Evolutionary conservation across 78 protist species (phyloP).

Genomic region (Thecamonas trahens): DNA sequence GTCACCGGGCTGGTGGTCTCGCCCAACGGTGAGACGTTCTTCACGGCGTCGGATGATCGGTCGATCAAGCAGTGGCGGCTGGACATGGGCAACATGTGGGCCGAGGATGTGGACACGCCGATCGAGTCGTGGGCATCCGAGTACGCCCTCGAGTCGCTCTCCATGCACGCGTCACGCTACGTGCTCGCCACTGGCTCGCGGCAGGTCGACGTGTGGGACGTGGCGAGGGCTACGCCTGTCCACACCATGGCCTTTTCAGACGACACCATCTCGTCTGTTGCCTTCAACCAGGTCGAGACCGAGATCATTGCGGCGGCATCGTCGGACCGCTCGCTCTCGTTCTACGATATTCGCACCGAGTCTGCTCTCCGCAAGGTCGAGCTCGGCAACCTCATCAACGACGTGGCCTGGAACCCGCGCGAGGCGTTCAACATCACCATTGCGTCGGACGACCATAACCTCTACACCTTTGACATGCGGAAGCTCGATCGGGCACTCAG

Average conservation of each 20-base stretch:
- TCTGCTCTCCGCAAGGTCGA: conserved; percentile 61
- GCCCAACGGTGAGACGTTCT: conserved; percentile 23
- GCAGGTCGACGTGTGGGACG: conserved; percentile 66
- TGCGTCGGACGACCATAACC: conserved; percentile 88
- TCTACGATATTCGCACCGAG: conserved; percentile 73
- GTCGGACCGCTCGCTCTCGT: conserved; percentile 67
- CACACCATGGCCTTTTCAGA: conserved; percentile 71
- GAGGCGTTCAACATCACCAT: conserved; percentile 70
- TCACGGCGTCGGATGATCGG: conserved; percentile 68
- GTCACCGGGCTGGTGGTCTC: conserved; percentile 68
- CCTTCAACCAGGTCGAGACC: conserved; percentile 75
- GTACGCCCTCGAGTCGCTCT: background rate
- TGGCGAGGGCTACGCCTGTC: conserved; percentile 55
- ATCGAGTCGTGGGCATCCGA: background rate
- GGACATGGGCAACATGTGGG: conserved; percentile 5
- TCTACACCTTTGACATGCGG: conserved; percentile 91
- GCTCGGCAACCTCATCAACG: conserved; percentile 18
- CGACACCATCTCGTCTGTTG: conserved; percentile 52
- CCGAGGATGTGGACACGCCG: background rate
- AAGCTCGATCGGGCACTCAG: conserved; percentile 60
- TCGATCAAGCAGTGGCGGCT: conserved; percentile 63
- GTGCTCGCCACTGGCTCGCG: background rate
- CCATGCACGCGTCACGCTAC: background rate
- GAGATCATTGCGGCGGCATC: conserved; percentile 54
- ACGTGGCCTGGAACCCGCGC: conserved; percentile 84